Evolutionary conservation across 75 land plant species (phyloP).

Genomic region (Cupressus sempervirens): DNA sequence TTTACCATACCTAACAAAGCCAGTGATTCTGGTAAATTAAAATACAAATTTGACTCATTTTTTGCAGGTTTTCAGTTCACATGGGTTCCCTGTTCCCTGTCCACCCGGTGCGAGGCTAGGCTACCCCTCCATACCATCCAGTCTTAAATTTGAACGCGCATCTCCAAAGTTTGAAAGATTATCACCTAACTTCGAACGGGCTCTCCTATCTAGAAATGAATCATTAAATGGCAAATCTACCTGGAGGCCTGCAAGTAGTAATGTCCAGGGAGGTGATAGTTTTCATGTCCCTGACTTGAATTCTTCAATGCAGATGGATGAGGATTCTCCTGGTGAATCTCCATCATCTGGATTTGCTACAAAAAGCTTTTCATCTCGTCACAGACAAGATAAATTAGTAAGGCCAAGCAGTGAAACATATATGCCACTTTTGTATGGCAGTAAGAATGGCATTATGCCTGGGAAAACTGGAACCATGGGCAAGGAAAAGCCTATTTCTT

Average conservation of each 20-base stretch:
- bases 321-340: conserved; percentile 12
- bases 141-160: conserved; percentile 3
- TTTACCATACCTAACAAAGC: background rate
- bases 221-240: background rate
- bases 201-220: background rate
- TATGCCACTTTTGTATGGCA: background rate
- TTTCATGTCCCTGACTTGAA: conserved; percentile 8
- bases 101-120: background rate
- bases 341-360: conserved; percentile 8
- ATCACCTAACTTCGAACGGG: background rate
- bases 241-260: conserved; percentile 4
- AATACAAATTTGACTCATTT: background rate
- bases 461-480: background rate
- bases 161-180: background rate
- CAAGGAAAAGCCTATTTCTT: background rate
- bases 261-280: conserved; percentile 3
- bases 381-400: background rate
- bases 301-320: conserved; percentile 10
- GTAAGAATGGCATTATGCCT: conserved; percentile 6
- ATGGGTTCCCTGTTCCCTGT: background rate
- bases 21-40: background rate
- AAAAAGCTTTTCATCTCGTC: background rate
- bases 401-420: background rate
- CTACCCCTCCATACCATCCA: background rate
- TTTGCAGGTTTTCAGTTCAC: background rate